Evolutionary conservation across 441 rosid species (phyloP), one percentile per base, ranked within the genome.

Genomic region (Gossypium schwendimanii): DNA sequence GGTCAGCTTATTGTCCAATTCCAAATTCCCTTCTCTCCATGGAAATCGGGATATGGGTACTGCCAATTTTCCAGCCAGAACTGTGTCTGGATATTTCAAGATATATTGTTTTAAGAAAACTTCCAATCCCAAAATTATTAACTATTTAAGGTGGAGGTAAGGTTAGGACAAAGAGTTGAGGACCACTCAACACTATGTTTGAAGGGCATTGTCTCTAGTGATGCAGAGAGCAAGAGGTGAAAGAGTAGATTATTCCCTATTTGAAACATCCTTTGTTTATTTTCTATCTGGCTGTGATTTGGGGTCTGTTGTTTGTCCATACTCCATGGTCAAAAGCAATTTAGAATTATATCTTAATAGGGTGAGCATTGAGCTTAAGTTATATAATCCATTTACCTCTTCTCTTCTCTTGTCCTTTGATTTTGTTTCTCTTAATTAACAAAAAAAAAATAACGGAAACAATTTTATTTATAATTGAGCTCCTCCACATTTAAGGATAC

Each of bases 11-110:
- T 58, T 71, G 11, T 49, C 69, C 57, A 50, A 62, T 7, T 49
- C 69, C 57, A 50, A 62, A 54, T 2, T 58, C 47, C 39, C 11
- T 15, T 49, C 28, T 50, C 36, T 66, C 52, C 70, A 31, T 54
- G 20, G 23, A 49, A 49, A 49, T 49, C 14, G 28, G 53, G 33
- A 33, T 62, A 62, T 28, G 65, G 68, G 24, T 26, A 18, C 52
- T 67, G 74, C 79, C 78, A 73, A 31, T 8, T 10, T 45, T 45
- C 14, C 15, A 12, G 15, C 14, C 4, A 33, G 7, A 33, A 33
- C 39, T 33, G 8, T 33, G 39, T 33, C 39, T 33, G 39, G 39
- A 6, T 33, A 33, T 33, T 33, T 33, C 39, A 33, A 33, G 39
- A 33, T 33, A 6, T 17, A 21, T 4, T 45, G 55, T 1, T 14